These are phyloP conservation scores for Suillus clintonianus DNA, from an alignment of 768 basidiomycete species.

Conservation along the genomic window DNA sequence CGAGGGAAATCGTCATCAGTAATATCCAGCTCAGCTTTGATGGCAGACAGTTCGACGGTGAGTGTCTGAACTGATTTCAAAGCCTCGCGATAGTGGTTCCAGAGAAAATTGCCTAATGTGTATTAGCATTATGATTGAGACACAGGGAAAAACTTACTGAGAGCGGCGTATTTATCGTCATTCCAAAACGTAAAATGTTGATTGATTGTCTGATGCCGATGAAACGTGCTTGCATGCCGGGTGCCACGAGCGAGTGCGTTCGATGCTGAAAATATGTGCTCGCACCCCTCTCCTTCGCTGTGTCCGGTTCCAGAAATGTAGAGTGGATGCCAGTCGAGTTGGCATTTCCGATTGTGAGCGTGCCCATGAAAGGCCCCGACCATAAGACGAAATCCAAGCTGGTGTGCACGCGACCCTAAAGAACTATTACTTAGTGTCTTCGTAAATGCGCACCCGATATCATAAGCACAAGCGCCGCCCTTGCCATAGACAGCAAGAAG, in stretches of 20 bases:
- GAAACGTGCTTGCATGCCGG: slow-evolving; percentile 22
- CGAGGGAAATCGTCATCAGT: slow-evolving; percentile 1
- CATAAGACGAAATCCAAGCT: slow-evolving; percentile 7
- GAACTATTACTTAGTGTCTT: slow-evolving; percentile 16
- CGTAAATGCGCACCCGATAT: slow-evolving; percentile 27
- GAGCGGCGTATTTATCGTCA: slow-evolving; percentile 18
- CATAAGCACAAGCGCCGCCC: slow-evolving; percentile 21
- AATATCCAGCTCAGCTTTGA: neutral
- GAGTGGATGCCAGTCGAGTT: slow-evolving; percentile 28
- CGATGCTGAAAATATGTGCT: slow-evolving; percentile 26
- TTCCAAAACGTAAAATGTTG: slow-evolving; percentile 19
- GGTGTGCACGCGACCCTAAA: slow-evolving; percentile 8
- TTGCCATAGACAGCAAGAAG: slow-evolving; percentile 18
- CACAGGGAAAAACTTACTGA: slow-evolving; percentile 12
- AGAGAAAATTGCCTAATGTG: neutral
- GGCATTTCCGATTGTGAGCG: slow-evolving; percentile 28
- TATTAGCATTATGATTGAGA: no score
- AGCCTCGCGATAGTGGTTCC: slow-evolving; percentile 4
- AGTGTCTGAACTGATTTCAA: neutral
- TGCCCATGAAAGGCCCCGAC: slow-evolving; percentile 32
- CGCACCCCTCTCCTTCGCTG: slow-evolving; percentile 28
- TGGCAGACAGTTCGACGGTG: neutral
- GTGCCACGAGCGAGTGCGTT: slow-evolving; percentile 23
- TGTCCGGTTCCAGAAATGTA: slow-evolving; percentile 24
- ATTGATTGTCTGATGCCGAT: slow-evolving; percentile 26